Base-by-base conservation (phyloP, 192 early-diverging fungal species). In the Coemansia sp. region DNA sequence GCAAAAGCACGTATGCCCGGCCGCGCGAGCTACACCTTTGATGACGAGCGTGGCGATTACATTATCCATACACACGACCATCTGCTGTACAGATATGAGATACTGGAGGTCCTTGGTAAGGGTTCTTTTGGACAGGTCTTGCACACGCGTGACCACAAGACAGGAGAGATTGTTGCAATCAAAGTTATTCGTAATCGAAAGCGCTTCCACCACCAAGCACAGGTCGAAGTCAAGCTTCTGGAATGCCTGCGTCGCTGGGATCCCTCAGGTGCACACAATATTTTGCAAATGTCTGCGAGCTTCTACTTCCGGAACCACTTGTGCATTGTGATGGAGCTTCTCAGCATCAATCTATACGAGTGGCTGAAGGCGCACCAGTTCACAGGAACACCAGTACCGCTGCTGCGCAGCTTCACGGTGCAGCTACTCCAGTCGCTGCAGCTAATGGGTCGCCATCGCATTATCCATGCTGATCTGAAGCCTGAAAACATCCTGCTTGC, bases 181-280 rank as follows among this genome's bases (percentile, higher is more conserved):
- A 97, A 97, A 80, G 91, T 97, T 42, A 99, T 97, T 59, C 83
- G 94, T 53, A 99, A 97, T 83, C 95, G 95, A 86, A 92, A 92
- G 73, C 87, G 95, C 35, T 97, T 99, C 83, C 94, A 97, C 81
- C 88, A 90, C 66, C 97, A 97, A 68, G 97, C 94, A 16, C 76
- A 91, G 55, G 90, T 95, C 20, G 96, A 99, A 73, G 91, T 96
- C 53, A 95, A 95, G 73, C 94, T 99, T 53, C 82, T 99, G 57
- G 93, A 94, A 57, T 83, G 86, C 58, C 69, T 99, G 49, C 87
- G 86, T 74, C 81, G 84, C 57, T 94, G 92, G 94, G 95, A 98
- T 65, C 81, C 89, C 18, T 87, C 91, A 21, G 87, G 91, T 39
- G 86, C 85, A 30, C 86, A 91, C 75, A 87, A 93, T 71, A 84